Evolutionary conservation across 2,329 filamentous ascomycete genomes (phyloP), one percentile per base, ranked within the genome.

Genomic region (Pseudopithomyces maydicus): DNA sequence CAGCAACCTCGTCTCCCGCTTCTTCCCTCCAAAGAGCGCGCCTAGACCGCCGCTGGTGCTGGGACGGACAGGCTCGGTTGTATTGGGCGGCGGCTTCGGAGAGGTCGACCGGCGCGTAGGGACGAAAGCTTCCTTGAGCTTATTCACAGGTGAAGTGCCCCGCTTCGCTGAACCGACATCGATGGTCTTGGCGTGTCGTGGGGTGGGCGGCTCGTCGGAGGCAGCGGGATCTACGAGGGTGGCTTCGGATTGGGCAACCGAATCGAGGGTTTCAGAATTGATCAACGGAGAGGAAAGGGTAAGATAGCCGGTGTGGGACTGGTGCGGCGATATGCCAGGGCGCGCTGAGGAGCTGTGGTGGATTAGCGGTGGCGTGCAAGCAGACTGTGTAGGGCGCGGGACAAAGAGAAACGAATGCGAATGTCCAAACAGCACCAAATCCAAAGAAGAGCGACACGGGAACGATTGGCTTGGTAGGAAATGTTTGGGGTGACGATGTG

Each of bases 91-190:
- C 8, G 63, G 48, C 54, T 69, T 74, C 20, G 73, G 68, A 22
- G 71, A 68, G 8, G 71, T 70, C 14, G 68, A 60, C 45, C 69
- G 66, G 48, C 66, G 64, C 8, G 64, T 66, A 15, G 73, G 75
- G 56, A 79, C 84, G 68, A 95, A 91, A 12, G 88, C 89, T 69
- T 88, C 87, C 73, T 85, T 89, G 59, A 94, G 80, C 69, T 88
- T 90, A 68, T 87, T 85, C 50, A 84, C 86, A 11, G 90, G 89
- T 10, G 91, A 93, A 19, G 85, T 81, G 22, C 86, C 86, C 57
- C 89, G 84, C 64, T 83, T 83, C 59, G 79, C 66, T 15, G 68
- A 57, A 52, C 67, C 52, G 41, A 69, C 56, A 65, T 72, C 71
- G 57, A 72, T 62, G 50, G 74, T 75, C 46, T 66, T 69, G 41